phyloP scores from a whole-genome alignment of 148 eudicot genomes.

The Silene uniflora region DNA sequence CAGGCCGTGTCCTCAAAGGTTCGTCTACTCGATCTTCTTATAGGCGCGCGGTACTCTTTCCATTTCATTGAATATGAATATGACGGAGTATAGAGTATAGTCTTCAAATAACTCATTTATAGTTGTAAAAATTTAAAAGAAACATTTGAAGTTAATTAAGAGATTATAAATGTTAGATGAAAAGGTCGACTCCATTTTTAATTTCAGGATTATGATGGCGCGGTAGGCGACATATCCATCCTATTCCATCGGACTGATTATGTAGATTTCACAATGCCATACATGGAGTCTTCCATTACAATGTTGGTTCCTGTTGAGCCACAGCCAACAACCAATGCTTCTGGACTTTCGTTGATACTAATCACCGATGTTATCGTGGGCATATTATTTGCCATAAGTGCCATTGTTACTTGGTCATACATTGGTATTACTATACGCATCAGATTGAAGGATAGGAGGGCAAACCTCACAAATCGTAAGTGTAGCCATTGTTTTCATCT shows the following conservation, averaged over 20 bases:
- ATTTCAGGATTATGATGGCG: slow-evolving; percentile 19
- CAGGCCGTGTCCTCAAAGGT: slow-evolving; percentile 16
- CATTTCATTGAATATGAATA: too few species aligned
- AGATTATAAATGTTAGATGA: too few species aligned
- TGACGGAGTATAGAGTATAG: too few species aligned
- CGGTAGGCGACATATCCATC: slow-evolving; percentile 19
- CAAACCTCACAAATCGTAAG: too few species aligned
- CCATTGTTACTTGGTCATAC: background rate
- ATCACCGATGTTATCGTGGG: slow-evolving; percentile 7
- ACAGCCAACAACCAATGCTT: background rate
- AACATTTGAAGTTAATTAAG: too few species aligned
- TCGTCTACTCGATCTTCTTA: background rate
- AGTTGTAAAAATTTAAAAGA: too few species aligned
- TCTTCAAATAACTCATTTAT: too few species aligned
- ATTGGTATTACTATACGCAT: too few species aligned
- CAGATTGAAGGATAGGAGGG: too few species aligned
- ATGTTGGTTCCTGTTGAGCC: slow-evolving; percentile 13
- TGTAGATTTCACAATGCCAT: slow-evolving; percentile 26
- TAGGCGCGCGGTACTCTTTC: too few species aligned
- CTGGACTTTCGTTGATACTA: background rate
- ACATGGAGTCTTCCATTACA: slow-evolving; percentile 17
- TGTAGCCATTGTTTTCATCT: too few species aligned
- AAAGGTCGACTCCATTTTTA: too few species aligned
- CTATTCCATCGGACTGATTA: slow-evolving; percentile 1
- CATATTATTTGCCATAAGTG: background rate